Base-by-base conservation (phyloP, 352 stramenopile genomes). In the Phytophthora melonis region DNA sequence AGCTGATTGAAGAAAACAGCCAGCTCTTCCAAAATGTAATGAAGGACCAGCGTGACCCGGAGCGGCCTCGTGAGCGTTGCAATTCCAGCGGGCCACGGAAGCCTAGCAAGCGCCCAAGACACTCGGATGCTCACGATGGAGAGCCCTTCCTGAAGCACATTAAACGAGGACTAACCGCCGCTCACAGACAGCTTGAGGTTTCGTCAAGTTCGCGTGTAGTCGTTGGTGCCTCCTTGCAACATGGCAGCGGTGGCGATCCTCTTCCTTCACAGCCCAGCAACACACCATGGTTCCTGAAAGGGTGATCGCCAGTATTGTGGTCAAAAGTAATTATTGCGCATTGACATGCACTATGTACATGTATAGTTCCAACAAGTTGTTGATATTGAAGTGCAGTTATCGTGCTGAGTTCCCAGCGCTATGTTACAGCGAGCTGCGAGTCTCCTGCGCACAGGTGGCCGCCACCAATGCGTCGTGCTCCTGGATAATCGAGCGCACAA, bases 401-500 rank as follows among this genome's bases (percentile, higher is more conserved):
- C 6, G 30, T 36, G 8, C 13, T 1, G 25, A 36, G 7, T 36
- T 36, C 32, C 32, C 2, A 36, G 7, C 30, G 1, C 30, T 1
- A 49, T 1, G 41, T 18, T 74, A 75, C 4, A 75, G 45, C 7
- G 55, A 56, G 25, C 55, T 71, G 10, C 25, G 41, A 5, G 10
- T 10, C 41, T 27, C 18, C 13, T 57, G 18, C 8, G 19, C 18
- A 14, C 23, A 10, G 14, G 39, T n/a, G n/a, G 14, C n/a, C 18
- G 43, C 34, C 32, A 57, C 30, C 9, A 72, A 13, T 3, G 8
- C 30, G 18, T 73, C 68, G 21, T 77, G 55, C 14, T 80, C 55
- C 41, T 74, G 16, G 11, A 63, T 66, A 52, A 80, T 70, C 7
- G 68, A 71, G 3, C 50, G 58, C 63, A 80, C 54, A 49, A 80